These are phyloP conservation scores for Trifolium repens DNA, from an alignment of 306 rosid species.

Conservation along the genomic window DNA sequence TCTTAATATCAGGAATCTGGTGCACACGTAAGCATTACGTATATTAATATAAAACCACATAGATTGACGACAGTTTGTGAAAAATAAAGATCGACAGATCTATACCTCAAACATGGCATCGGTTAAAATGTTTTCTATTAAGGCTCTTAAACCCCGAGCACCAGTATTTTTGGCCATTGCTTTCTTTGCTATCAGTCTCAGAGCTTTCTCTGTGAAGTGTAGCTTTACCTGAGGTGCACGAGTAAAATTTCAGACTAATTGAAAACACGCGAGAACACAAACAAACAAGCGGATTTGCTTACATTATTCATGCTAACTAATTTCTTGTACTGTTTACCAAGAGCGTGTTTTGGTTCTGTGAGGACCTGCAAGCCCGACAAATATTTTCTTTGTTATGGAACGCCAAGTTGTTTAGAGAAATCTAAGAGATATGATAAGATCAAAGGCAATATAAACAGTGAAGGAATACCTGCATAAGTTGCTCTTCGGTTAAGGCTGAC, in stretches of 20 bases:
- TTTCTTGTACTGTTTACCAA: constrained; percentile 93
- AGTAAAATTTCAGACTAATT: constrained; percentile 27
- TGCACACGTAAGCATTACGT: constrained; percentile 31
- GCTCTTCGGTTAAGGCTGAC: constrained; percentile 90
- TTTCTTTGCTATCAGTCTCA: constrained; percentile 75
- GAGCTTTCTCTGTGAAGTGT: constrained; percentile 73
- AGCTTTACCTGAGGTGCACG: constrained; percentile 73
- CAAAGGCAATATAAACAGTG: constrained; percentile 13
- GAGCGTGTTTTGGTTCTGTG: constrained; percentile 91
- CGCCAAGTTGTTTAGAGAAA: constrained; percentile 25
- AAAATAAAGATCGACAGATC: constrained; percentile 11
- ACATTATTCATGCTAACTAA: constrained; percentile 88
- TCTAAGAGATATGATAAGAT: constrained; percentile 1
- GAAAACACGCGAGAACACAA: background rate
- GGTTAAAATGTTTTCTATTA: constrained; percentile 81
- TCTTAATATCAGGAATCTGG: constrained; percentile 86
- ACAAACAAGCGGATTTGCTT: constrained; percentile 45
- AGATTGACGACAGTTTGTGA: constrained; percentile 2
- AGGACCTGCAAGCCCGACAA: constrained; percentile 70
- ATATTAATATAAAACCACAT: constrained; percentile 8
- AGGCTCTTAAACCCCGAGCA: constrained; percentile 91
- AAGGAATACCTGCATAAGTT: constrained; percentile 81
- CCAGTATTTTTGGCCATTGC: constrained; percentile 96
- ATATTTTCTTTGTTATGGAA: constrained; percentile 27
- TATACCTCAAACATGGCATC: constrained; percentile 95